Base-by-base conservation (phyloP, 2,329 filamentous ascomycete species). In the Phoma herbarum region DNA sequence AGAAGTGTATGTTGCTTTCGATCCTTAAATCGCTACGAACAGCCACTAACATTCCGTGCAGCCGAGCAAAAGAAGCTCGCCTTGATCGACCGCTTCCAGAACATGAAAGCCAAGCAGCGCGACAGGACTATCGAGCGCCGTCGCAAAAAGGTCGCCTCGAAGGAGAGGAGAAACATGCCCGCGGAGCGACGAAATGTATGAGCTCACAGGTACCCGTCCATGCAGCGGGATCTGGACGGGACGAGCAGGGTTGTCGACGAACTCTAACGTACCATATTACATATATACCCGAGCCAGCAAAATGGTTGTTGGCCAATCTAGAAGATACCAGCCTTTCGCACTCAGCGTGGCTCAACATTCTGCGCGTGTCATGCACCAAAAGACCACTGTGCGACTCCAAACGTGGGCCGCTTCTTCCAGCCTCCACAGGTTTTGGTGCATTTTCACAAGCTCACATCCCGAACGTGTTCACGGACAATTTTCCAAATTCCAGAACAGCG, bases 21-120 rank as follows among this genome's bases (percentile, higher is more conserved):
- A 10, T n/a, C 25, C 37, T 12, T 11, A 3, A 11, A 20, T 8
- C 23, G n/a, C 20, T 31, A 29, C 28, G 11, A 42, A 16, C 25
- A 25, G 20, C 14, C 61, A 51, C 72, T 74, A 51, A 74, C 55
- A 45, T 1, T 1, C 33, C 23, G 50, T 54, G 28, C 57, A 77
- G 88, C 88, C 72, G 94, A 97, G 80, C 86, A 95, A 82, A 96
- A 95, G 88, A 92, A 94, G 83, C 83, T 89, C 77, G 83, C 93
- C 55, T 81, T 97, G 62, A 82, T 91, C 72, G 89, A 95, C 69
- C 87, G 90, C 75, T 97, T 91, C 78, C 85, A 89, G 68, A 85
- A 86, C 59, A 90, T 98, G 89, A 95, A 91, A 78, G 90, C 90
- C 74, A 90, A 88, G 75, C 89, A 97, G 78, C 86, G 93, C 59